These are phyloP conservation scores for Phaeosphaeria sp. DNA, from an alignment of 2,329 filamentous ascomycete species.

Conservation along the genomic window DNA sequence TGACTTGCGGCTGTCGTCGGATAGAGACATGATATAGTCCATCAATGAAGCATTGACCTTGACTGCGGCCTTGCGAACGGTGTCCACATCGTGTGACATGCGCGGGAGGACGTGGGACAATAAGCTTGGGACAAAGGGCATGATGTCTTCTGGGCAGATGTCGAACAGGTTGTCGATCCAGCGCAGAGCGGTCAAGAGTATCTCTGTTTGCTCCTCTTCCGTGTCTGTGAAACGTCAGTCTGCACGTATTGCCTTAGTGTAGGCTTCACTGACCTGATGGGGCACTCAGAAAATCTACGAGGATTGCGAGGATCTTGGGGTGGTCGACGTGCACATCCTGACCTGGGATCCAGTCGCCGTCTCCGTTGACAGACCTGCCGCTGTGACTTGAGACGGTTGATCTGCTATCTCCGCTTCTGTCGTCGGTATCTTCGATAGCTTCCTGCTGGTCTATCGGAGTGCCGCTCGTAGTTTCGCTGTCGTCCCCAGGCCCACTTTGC, in stretches of 20 bases:
- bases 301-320: slow-evolving; percentile 86
- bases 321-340: slow-evolving; percentile 97
- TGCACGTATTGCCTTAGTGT: slow-evolving; percentile 5
- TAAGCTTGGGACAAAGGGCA: slow-evolving; percentile 92
- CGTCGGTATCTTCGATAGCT: slow-evolving; percentile 59
- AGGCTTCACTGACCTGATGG: slow-evolving; percentile 67
- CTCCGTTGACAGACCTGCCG: slow-evolving; percentile 59
- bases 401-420: slow-evolving; percentile 47
- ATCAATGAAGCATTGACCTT: slow-evolving; percentile 90
- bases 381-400: slow-evolving; percentile 43
- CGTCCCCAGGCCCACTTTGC: slow-evolving; percentile 38
- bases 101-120: slow-evolving; percentile 90
- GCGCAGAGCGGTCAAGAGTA: slow-evolving; percentile 84
- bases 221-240: slow-evolving; percentile 33
- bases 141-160: slow-evolving; percentile 94
- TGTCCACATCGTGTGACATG: slow-evolving; percentile 89
- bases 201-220: slow-evolving; percentile 76
- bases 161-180: slow-evolving; percentile 98
- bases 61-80: slow-evolving; percentile 84
- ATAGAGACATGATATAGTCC: slow-evolving; percentile 91
- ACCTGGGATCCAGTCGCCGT: slow-evolving; percentile 96
- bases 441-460: slow-evolving; percentile 48
- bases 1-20: slow-evolving; percentile 63
- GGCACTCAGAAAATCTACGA: slow-evolving; percentile 87
- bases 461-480: slow-evolving; percentile 66